These are phyloP conservation scores for Aspergillus hancockii DNA, from an alignment of 495 filamentous ascomycete genomes.

Conservation along the genomic window DNA sequence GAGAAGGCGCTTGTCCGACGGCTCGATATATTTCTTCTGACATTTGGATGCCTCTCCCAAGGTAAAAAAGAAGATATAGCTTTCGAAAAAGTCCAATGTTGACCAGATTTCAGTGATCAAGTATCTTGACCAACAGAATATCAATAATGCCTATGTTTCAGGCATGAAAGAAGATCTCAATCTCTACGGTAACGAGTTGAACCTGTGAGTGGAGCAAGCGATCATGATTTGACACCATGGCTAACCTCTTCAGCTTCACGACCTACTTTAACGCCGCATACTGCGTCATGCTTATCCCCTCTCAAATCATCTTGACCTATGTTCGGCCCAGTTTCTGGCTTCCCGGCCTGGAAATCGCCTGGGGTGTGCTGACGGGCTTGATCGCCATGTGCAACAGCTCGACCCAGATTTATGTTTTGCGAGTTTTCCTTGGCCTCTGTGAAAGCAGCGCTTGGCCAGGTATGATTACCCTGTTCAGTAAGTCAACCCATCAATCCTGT, in stretches of 20 bases:
- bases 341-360: constrained; percentile 52
- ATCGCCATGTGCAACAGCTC: constrained; percentile 29
- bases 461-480: constrained; percentile 36
- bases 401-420: constrained; percentile 30
- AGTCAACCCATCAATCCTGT: neutral
- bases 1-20: constrained; percentile 35
- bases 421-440: constrained; percentile 34
- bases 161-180: constrained; percentile 39
- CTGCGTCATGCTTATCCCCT: constrained; percentile 60
- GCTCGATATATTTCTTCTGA: constrained; percentile 31
- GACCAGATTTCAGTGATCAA: neutral
- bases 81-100: neutral
- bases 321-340: constrained; percentile 59
- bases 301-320: constrained; percentile 54
- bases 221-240: neutral
- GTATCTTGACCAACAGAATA: constrained; percentile 18
- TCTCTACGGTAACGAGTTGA: constrained; percentile 42
- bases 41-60: constrained; percentile 36
- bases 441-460: constrained; percentile 37
- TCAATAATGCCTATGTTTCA: constrained; percentile 37
- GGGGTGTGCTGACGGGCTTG: constrained; percentile 40
- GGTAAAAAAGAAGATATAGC: constrained; percentile 12
- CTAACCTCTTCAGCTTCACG: constrained; percentile 29
- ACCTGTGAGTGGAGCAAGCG: constrained; percentile 17
- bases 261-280: constrained; percentile 61